These are phyloP conservation scores for Berberis vulgaris DNA, from an alignment of 164 flowering plant genomes.

Conservation along the genomic window DNA sequence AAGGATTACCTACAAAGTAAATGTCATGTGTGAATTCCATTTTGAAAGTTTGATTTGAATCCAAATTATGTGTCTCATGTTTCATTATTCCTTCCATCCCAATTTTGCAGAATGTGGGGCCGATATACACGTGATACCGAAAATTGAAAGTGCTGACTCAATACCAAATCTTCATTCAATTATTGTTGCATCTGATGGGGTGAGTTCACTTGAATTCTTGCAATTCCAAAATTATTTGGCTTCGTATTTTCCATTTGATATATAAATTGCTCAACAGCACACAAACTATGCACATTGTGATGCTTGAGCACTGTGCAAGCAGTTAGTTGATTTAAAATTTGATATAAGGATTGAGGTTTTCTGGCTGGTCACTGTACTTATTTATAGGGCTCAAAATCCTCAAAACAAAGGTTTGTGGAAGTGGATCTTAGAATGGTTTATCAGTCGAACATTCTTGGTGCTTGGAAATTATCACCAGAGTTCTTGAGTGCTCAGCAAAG, in stretches of 20 bases:
- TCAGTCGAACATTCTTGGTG: background rate
- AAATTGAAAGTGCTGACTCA: constrained; percentile 95
- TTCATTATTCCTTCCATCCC: constrained; percentile 1
- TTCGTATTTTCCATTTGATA: background rate
- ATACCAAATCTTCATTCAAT: constrained; percentile 84
- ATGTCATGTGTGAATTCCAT: background rate
- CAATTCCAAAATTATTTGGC: background rate
- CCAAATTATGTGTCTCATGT: background rate
- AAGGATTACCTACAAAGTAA: constrained; percentile 80
- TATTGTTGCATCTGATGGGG: constrained; percentile 94
- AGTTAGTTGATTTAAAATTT: too few species aligned
- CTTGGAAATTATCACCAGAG: background rate
- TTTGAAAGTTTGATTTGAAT: background rate
- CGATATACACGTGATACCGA: constrained; percentile 73
- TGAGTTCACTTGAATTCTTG: constrained; percentile 16
- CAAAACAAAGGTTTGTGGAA: background rate
- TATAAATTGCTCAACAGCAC: background rate
- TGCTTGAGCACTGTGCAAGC: too few species aligned
- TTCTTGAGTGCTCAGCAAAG: too few species aligned
- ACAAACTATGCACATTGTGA: background rate
- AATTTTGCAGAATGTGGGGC: constrained; percentile 58
- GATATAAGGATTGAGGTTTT: background rate
- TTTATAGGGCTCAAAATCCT: background rate
- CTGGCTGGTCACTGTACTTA: background rate
- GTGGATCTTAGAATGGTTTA: background rate